Percentiles rank a stretch among this genome's conserved stretches.
Evolutionary conservation across 371 early-diverging fungal species (phyloP).

Genomic region (Mortierella sp.): DNA sequence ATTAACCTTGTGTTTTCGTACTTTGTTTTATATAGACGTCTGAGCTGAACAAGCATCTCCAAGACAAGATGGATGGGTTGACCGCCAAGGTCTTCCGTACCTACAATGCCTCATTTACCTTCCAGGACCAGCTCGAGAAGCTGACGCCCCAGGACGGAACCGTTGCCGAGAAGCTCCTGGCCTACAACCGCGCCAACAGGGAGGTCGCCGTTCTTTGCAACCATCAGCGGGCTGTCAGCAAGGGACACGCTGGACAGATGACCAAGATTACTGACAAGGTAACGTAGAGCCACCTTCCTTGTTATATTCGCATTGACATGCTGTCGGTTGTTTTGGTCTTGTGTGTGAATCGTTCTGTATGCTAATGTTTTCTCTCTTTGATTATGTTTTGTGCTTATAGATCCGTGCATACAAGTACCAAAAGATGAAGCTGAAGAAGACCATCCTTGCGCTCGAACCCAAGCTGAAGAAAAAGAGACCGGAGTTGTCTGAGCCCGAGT

Average conservation of each 20-base stretch:
- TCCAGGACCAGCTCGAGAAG: slow-evolving; percentile 87
- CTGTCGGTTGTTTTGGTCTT: too few species aligned
- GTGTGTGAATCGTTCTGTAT: not conserved
- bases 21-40: slow-evolving; percentile 62
- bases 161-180: slow-evolving; percentile 88
- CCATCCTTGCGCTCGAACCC: slow-evolving; percentile 79
- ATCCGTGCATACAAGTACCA: slow-evolving; percentile 89
- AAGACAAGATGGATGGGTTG: slow-evolving; percentile 89
- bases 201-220: slow-evolving; percentile 98
- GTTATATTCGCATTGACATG: too few species aligned
- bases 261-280: slow-evolving; percentile 84
- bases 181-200: slow-evolving; percentile 97
- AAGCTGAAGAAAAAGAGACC: slow-evolving; percentile 80
- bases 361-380: not conserved
- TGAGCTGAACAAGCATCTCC: slow-evolving; percentile 90
- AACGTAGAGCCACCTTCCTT: not conserved
- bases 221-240: slow-evolving; percentile 94
- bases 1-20: not conserved
- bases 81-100: slow-evolving; percentile 99
- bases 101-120: slow-evolving; percentile 95
- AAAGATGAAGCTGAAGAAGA: slow-evolving; percentile 74
- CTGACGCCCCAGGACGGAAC: slow-evolving; percentile 79
- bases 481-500: slow-evolving; percentile 75
- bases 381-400: slow-evolving; percentile 24
- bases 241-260: slow-evolving; percentile 86